Evolutionary conservation across 75 land plant genomes (phyloP).

Genomic region (Pseudotsuga menziesii): DNA sequence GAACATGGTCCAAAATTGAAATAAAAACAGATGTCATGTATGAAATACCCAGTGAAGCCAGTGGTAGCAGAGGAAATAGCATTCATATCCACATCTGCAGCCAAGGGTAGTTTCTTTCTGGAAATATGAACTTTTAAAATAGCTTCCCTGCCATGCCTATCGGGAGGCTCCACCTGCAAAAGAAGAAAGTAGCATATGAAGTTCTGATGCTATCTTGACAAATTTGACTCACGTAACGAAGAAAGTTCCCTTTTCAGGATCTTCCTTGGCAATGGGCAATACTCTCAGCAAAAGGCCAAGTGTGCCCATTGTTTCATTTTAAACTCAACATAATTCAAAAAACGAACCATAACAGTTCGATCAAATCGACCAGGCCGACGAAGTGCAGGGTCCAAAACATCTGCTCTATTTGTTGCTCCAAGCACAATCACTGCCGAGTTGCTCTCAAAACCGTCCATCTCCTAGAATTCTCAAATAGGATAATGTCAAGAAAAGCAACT

Average conservation of each 20-base stretch:
- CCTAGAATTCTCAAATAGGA: conserved; percentile 40
- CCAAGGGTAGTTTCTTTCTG: conserved; percentile 87
- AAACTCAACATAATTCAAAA: conserved; percentile 2
- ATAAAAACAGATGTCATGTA: neutral
- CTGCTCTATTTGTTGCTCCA: conserved; percentile 96
- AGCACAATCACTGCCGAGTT: conserved; percentile 95
- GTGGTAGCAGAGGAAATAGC: conserved; percentile 90
- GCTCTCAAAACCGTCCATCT: conserved; percentile 99
- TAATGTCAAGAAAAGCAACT: conserved; percentile 2
- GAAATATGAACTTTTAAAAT: conserved; percentile 85
- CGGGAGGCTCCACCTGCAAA: conserved; percentile 91
- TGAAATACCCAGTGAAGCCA: conserved; percentile 89
- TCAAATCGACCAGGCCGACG: conserved; percentile 99
- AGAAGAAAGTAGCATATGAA: neutral
- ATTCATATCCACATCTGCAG: conserved; percentile 65
- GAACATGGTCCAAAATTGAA: conserved; percentile 7
- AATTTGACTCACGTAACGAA: neutral
- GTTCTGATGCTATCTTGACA: neutral
- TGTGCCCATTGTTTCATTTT: neutral
- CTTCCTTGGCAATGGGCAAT: neutral
- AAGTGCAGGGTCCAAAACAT: conserved; percentile 96
- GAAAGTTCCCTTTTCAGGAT: neutral
- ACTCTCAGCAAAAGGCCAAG: neutral
- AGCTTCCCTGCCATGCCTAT: conserved; percentile 84
- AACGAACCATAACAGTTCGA: conserved; percentile 82